Percentiles rank a stretch among this genome's conserved stretches.
phyloP scores from a whole-genome alignment of 371 early-diverging fungal species.

The Mortierella sp. region DNA sequence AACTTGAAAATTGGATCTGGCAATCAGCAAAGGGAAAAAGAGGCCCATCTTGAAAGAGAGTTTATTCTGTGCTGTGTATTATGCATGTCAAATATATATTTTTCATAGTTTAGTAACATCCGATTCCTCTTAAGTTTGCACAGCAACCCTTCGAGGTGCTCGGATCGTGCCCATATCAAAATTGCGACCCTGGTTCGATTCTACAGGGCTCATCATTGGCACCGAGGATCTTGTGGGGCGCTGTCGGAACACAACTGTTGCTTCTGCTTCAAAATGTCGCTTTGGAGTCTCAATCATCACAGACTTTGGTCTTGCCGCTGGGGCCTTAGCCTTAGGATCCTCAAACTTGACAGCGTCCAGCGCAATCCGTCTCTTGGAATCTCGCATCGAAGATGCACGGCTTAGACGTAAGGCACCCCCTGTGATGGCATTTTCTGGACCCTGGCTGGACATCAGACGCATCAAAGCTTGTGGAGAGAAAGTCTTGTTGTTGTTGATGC shows the following conservation, averaged over 20 bases:
- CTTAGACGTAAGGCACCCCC: conserved; percentile 23
- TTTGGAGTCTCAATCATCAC: not conserved
- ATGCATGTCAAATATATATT: not conserved
- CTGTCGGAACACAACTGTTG: conserved; percentile 30
- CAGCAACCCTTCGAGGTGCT: conserved; percentile 25
- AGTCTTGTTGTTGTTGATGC: conserved; percentile 34
- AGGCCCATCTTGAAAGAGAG: no score
- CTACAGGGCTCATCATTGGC: not conserved
- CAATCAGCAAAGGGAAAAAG: no score
- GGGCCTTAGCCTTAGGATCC: conserved; percentile 3
- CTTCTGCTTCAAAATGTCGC: conserved; percentile 10
- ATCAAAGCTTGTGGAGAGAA: conserved; percentile 29
- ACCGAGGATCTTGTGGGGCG: conserved; percentile 7
- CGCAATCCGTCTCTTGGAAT: conserved; percentile 31
- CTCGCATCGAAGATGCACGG: conserved; percentile 51
- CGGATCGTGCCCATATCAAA: conserved; percentile 45
- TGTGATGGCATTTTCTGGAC: not conserved
- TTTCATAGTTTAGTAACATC: not conserved
- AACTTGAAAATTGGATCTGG: no score
- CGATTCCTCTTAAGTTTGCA: conserved; percentile 33
- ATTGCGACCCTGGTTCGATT: not conserved
- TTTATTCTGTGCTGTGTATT: no score
- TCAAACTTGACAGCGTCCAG: conserved; percentile 38
- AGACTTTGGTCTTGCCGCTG: conserved; percentile 3
- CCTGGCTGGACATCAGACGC: conserved; percentile 22